Percentiles rank a stretch among this genome's conserved stretches.
phyloP scores from a whole-genome alignment of 2,329 filamentous ascomycete genomes.

The Lasiodiplodia sp. region DNA sequence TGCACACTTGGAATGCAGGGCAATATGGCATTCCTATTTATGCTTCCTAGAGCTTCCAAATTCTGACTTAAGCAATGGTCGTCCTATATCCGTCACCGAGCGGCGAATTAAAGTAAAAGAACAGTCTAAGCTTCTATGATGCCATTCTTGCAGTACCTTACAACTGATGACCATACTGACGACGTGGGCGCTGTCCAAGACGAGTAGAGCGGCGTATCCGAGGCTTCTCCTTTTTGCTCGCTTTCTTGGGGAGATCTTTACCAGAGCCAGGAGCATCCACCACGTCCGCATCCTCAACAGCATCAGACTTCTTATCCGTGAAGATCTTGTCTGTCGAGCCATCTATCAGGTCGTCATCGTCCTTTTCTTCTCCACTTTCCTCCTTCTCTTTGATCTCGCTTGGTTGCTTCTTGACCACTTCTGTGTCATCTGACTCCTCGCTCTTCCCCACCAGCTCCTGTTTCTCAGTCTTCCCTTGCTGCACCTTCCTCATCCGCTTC shows the following conservation, averaged over 20 bases:
- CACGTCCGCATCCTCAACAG: not conserved
- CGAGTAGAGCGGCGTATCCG: not conserved
- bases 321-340: not conserved
- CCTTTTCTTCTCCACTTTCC: not conserved
- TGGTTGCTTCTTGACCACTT: too few relatives aligned
- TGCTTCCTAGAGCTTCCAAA: not conserved
- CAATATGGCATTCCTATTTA: not conserved
- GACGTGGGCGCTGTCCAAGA: not conserved
- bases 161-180: not conserved
- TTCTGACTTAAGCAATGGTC: not conserved
- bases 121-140: not conserved
- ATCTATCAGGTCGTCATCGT: not conserved
- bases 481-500: not conserved
- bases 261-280: not conserved
- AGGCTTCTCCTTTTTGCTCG: not conserved
- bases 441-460: not conserved
- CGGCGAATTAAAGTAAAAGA: not conserved
- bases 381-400: not conserved
- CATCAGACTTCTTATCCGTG: not conserved
- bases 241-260: not conserved
- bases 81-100: not conserved
- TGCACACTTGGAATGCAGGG: not conserved
- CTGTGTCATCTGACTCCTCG: not conserved
- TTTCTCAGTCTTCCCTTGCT: not conserved
- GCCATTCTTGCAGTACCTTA: not conserved